Base-by-base conservation (phyloP, 2,329 filamentous ascomycete genomes). In the Fusarium sp. region DNA sequence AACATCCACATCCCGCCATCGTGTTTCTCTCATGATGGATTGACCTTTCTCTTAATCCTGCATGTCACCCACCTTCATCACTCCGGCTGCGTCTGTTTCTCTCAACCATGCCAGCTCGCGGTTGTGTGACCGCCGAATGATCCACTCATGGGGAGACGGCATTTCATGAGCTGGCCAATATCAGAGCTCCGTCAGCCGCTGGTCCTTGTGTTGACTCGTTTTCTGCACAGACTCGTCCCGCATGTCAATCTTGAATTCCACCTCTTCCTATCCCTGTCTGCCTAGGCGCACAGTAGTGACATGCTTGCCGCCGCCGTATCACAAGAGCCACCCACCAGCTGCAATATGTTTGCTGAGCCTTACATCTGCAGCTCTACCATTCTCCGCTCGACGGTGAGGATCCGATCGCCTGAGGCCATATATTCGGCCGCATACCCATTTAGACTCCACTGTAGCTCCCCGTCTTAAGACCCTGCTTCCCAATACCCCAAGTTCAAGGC, bases 121-220 rank as follows among this genome's bases (percentile, higher is more conserved):
- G 72, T 57, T 74, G 76, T 79, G 78, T 79, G 75, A 75, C 72
- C 71, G 62, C 59, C 59, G 60, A 38, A 72, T 73, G 63, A 67
- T 78, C 60, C 72, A 77, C 75, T 58, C 59, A 73, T 72, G 70
- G 64, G 69, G 64, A 72, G 66, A 69, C 67, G 51, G 64, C 75
- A 77, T 78, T 61, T 76, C 60, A 60, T 51, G 42, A 49, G 45
- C 79, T 83, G 84, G 82, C 86, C 87, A 89, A 88, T 89, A 87
- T 88, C 82, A 83, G 82, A 80, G 80, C 79, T 77, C 81, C 78
- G 79, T 82, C 86, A 82, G 77, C 84, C 84, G 84, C 85, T 83
- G 80, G 73, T 76, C 76, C 76, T 76, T 73, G 75, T 63, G 51
- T 69, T 72, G n/a, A 57, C 68, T 65, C 60, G 60, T 52, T 69